phyloP scores from a whole-genome alignment of 306 rosid species.

The Medicago ruthenica region DNA sequence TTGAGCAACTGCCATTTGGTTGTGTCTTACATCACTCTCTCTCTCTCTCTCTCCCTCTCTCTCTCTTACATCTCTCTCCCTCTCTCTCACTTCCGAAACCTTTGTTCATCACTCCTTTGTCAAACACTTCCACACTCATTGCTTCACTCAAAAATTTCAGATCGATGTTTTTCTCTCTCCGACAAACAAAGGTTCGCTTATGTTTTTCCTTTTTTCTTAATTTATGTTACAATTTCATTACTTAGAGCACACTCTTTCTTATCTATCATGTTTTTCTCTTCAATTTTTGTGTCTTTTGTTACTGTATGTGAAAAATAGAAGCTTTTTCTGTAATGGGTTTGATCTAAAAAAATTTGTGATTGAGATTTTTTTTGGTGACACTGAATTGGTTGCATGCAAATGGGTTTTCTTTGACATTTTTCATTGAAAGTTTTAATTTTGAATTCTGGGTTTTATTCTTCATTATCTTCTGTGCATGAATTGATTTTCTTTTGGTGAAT shows the following conservation, averaged over 20 bases:
- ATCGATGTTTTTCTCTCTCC: constrained; percentile 41
- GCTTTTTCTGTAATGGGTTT: constrained; percentile 35
- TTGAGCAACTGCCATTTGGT: constrained; percentile 43
- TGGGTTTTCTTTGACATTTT: constrained; percentile 26
- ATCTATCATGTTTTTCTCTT: neutral
- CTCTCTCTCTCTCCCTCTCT: constrained; percentile 10
- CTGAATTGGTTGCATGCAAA: constrained; percentile 65
- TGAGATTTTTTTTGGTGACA: constrained; percentile 21
- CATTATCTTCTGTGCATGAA: neutral
- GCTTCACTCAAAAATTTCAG: constrained; percentile 40
- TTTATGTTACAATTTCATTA: constrained; percentile 34
- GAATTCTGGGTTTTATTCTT: constrained; percentile 32
- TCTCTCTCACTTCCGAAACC: constrained; percentile 29
- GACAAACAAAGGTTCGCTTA: constrained; percentile 33
- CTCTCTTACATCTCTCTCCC: constrained; percentile 6
- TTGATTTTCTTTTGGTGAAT: constrained; percentile 30
- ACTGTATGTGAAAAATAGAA: constrained; percentile 40
- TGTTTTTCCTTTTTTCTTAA: neutral
- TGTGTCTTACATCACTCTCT: constrained; percentile 4
- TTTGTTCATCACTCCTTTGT: constrained; percentile 21
- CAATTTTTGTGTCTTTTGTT: constrained; percentile 18
- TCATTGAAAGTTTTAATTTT: constrained; percentile 8
- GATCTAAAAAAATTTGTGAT: constrained; percentile 33
- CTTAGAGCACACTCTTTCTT: constrained; percentile 46
- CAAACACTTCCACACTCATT: constrained; percentile 34